Conservation (phyloP, 306 rosid genomes). For the Canavalia ensiformis region DNA sequence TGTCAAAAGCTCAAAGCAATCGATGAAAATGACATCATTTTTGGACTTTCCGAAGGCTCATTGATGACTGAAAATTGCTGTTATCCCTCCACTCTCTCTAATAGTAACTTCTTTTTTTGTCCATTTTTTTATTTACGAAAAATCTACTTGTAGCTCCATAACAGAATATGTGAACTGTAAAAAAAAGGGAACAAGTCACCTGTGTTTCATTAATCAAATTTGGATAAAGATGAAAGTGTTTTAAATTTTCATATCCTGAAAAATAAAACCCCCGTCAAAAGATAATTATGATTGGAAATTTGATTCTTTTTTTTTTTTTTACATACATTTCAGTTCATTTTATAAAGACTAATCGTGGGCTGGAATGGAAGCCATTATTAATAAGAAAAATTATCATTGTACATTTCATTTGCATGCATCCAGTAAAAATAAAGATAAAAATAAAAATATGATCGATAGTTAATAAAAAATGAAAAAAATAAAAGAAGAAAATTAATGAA, state of each 20-base stretch:
- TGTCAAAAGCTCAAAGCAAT: conserved; percentile 49
- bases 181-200: background rate
- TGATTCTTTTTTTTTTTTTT: background rate
- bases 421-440: no score
- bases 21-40: conserved; percentile 49
- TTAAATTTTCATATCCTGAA: background rate
- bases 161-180: background rate
- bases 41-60: conserved; percentile 38
- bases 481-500: no score
- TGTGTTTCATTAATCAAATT: background rate
- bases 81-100: conserved; percentile 21
- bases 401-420: no score
- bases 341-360: background rate
- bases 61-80: conserved; percentile 41
- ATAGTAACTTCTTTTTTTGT: background rate
- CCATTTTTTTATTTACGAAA: background rate
- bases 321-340: background rate
- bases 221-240: background rate
- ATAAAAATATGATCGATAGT: no score
- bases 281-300: conserved; percentile 11
- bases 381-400: background rate
- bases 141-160: background rate
- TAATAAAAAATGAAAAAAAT: no score
- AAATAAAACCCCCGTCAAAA: background rate
- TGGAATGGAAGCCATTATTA: conserved; percentile 27